A percentile compares a stretch with the other conserved stretches of the same genome.
phyloP scores from a whole-genome alignment of 176 grass and related monocot genomes.

The Stipa capillata region DNA sequence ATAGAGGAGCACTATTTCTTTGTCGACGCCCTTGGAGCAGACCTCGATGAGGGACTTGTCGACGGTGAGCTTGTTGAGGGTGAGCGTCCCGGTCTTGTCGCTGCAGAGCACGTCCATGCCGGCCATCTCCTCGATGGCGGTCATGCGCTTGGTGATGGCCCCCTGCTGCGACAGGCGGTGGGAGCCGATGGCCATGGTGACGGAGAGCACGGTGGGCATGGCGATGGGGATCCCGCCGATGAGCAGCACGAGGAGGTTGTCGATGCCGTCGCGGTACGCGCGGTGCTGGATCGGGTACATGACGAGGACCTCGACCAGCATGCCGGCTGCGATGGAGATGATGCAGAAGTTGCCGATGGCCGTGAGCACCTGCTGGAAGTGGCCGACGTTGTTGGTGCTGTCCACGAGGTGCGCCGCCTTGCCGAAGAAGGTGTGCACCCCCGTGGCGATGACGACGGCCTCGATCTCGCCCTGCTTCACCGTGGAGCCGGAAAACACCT shows the following conservation, averaged over 20 bases:
- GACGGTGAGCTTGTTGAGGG: constrained; percentile 94
- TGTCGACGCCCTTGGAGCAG: constrained; percentile 60
- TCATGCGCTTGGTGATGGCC: constrained; percentile 98
- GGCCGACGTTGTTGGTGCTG: constrained; percentile 94
- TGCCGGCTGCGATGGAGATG: constrained; percentile 74
- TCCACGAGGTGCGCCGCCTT: constrained; percentile 93
- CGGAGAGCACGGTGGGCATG: constrained; percentile 94
- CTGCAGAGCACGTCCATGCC: constrained; percentile 98
- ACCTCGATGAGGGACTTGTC: constrained; percentile 91
- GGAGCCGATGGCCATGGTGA: constrained; percentile 98
- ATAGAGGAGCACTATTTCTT: constrained; percentile 69
- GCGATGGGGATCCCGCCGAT: constrained; percentile 95
- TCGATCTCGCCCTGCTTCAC: neutral
- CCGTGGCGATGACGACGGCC: neutral
- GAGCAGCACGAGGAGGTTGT: constrained; percentile 92
- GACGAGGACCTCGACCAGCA: constrained; percentile 68
- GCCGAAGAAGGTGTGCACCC: constrained; percentile 83
- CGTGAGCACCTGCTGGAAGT: constrained; percentile 90
- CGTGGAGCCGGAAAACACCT: neutral
- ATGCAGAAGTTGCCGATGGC: constrained; percentile 99
- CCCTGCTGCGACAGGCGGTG: constrained; percentile 85
- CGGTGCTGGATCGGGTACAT: constrained; percentile 91
- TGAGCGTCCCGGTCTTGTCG: constrained; percentile 95
- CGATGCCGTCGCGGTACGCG: constrained; percentile 69
- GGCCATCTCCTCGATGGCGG: constrained; percentile 97